A percentile compares a stretch with the other conserved stretches of the same genome.
Conservation (phyloP, 1,139 yeast species). For the Blastobotrys persicus region DNA sequence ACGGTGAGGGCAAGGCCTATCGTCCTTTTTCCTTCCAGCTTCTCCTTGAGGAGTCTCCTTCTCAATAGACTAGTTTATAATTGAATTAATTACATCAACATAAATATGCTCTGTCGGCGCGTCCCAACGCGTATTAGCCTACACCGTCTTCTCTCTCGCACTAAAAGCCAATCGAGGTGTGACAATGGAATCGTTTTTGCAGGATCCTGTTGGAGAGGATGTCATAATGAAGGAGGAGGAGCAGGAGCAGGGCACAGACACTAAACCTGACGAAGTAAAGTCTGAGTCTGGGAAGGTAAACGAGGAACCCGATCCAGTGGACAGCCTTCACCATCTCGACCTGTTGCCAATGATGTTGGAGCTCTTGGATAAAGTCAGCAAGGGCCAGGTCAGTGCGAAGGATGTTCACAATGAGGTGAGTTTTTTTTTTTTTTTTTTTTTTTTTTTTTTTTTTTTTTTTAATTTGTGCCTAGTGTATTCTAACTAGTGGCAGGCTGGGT, state of each 20-base stretch:
- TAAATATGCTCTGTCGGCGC: no score
- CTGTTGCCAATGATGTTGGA: conserved; percentile 27
- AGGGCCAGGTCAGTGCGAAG: conserved; percentile 26
- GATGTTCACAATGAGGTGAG: conserved; percentile 28
- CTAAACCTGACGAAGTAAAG: background rate
- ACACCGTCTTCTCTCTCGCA: no score
- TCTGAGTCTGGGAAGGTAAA: background rate
- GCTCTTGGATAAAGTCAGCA: conserved; percentile 24
- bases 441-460: background rate
- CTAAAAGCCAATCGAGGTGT: no score
- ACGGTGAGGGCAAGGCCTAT: conserved; percentile 91
- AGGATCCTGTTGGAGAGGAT: conserved; percentile 4
- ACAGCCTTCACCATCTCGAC: conserved; percentile 24
- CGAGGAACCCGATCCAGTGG: conserved; percentile 4
- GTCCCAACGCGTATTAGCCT: background rate
- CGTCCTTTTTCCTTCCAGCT: conserved; percentile 66
- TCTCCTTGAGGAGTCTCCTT: background rate
- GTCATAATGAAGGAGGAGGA: conserved; percentile 4
- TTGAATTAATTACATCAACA: no score
- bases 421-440: background rate
- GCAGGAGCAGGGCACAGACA: background rate
- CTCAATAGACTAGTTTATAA: background rate
- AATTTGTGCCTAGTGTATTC: background rate
- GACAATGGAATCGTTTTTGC: conserved; percentile 4
- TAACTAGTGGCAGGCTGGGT: conserved; percentile 24